A percentile compares a stretch with the other conserved stretches of the same genome.
These are phyloP conservation scores for Ganoderma leucocontextum DNA, from an alignment of 1,284 basidiomycete genomes.

Conservation along the genomic window DNA sequence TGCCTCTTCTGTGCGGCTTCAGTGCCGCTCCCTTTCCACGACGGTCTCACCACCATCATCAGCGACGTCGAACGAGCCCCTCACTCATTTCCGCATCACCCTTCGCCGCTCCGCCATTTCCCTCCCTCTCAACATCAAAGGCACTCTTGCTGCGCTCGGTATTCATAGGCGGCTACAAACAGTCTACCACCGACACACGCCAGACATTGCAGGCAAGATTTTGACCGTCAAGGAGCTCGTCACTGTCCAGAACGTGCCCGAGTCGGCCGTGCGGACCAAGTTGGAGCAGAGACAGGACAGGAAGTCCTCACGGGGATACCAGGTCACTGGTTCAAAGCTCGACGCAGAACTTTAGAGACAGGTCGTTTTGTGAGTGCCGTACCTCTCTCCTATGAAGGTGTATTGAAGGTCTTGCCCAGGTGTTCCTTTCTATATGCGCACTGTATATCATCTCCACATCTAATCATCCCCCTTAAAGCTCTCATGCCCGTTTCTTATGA, in stretches of 20 bases:
- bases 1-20: conserved; percentile 7
- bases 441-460: conserved; percentile 12
- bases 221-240: conserved; percentile 86
- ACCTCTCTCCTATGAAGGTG: no score
- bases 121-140: conserved; percentile 74
- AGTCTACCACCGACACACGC: conserved; percentile 78
- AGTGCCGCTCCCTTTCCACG: conserved; percentile 25
- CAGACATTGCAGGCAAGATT: conserved; percentile 84
- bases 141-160: conserved; percentile 79
- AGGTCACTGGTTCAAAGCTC: conserved; percentile 51
- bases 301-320: conserved; percentile 71
- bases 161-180: conserved; percentile 84
- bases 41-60: conserved; percentile 18
- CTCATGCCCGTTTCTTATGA: neutral
- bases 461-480: conserved; percentile 7
- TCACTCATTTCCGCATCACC: conserved; percentile 87
- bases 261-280: conserved; percentile 68
- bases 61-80: conserved; percentile 41
- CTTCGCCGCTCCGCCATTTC: conserved; percentile 85
- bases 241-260: conserved; percentile 84
- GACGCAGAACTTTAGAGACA: conserved; percentile 21
- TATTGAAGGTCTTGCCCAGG: conserved; percentile 7
- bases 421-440: conserved; percentile 8
- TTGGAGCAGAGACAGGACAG: conserved; percentile 70
- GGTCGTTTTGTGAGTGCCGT: conserved; percentile 10